Base-by-base conservation (phyloP, 2,329 filamentous ascomycete genomes). In the Sporothrix pseudoabietina region DNA sequence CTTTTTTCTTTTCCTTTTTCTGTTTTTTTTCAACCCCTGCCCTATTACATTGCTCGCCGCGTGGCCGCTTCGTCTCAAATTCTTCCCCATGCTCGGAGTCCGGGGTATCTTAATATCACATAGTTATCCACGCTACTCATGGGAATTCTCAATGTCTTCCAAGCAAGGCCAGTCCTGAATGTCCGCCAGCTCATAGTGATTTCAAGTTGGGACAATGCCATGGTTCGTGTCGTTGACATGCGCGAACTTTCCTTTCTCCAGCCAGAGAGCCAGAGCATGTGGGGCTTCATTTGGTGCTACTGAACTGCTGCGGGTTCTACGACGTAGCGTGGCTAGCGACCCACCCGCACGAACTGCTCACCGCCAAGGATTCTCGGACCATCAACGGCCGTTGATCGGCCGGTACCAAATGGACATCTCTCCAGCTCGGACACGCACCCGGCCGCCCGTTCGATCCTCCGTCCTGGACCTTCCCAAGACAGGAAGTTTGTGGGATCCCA, bases 361-460 rank as follows among this genome's bases (percentile, higher is more conserved):
- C 57, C 16, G 22, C 14, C 26, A 16, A 66, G 30, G 9, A 66
- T 44, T 66, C 9, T 66, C 61, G 61, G 61, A 35, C 39, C 39
- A 66, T 66, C 35, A 66, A 66, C 39, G 61, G 61, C 61, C 61
- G 61, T 16, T 12, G 39, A 66, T 47, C 61, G 61, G 61, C 61
- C 61, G 61, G 39, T 39, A 22, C 6, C n/a, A 66, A 30, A 22
- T 26, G 12, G 19, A 61, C 14, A 12, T 61, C 8, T n/a, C 35
- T 32, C 19, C 4, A 8, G 8, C 12, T 61, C 57, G 32, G 57
- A 10, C 57, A 39, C 30, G 30, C 32, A 14, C 57, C 57, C 57
- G 57, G 35, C 3, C 12, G 4, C 32, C 30, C 57, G 57, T 61
- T 61, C 57, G 41, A 39, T 35, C 26, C 32, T 35, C 32, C 57